Evolutionary conservation across 1,139 yeast species (phyloP), one percentile per base, ranked within the genome.

Genomic region (Suhomyces ambrosiae): DNA sequence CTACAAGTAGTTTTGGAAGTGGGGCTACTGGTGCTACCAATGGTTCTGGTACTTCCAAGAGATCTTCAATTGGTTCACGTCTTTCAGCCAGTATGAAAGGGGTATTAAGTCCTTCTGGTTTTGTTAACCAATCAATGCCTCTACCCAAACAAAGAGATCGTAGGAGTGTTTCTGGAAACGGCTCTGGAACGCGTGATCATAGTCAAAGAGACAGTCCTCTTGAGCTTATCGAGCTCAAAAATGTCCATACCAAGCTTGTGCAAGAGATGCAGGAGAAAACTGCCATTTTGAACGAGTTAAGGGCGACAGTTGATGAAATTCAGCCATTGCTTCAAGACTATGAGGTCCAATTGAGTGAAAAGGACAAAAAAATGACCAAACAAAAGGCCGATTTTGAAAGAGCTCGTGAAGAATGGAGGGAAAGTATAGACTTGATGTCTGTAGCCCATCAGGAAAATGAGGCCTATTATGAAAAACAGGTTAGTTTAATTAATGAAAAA

Each of bases 351-450:
- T 44, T 74, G 29, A 51, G 53, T 0, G 70, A 69, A 14, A 74
- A 69, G 45, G 82, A 78, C 30, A 60, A 61, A 33, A 70, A 68
- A 44, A 56, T 77, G 36, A 46, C 52, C 11, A 71, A 65, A 40
- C 77, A 69, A 41, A 69, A 68, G 48, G 55, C 54, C n/a, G 71
- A 64, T 23, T 72, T 75, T 36, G 82, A 78, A 33, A 54, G 58
- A 12, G 83, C 82, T 30, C 60, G 83, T 27, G 75, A 73, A 37
- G 84, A 80, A 48, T 67, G 83, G 65, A 57, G 82, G 36, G 76
- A 71, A 33, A 79, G 79, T 24, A 68, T 80, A 38, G 82, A 76
- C 44, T 61, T 77, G 27, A 65, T 80, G 56, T 77, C 66, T 14
- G 54, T 57, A 25, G 63, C 71, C 5, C 74, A 71, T 41, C 74